A percentile compares a stretch with the other conserved stretches of the same genome.
Conservation (phyloP, 108 stramenopile genomes). For the Cyclostephanos invisitatus region DNA sequence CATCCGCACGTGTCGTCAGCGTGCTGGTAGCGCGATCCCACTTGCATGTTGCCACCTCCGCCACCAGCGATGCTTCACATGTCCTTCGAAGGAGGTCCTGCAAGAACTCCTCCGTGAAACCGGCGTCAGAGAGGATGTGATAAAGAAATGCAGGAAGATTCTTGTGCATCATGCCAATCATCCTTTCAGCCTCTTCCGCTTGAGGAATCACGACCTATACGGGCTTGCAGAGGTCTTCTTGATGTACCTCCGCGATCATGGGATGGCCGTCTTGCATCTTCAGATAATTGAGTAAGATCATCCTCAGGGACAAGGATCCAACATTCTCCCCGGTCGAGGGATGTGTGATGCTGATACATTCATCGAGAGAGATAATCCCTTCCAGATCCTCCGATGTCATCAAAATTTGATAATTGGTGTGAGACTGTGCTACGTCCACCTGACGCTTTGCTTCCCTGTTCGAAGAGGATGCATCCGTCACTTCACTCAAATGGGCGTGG, state of each 20-base stretch:
- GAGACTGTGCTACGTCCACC: not conserved
- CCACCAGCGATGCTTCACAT: not conserved
- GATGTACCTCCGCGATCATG: not conserved
- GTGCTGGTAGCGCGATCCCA: not conserved
- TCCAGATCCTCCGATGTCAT: not conserved
- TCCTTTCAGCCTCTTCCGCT: not conserved
- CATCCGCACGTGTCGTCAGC: not conserved
- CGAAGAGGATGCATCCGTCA: not conserved
- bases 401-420: not conserved
- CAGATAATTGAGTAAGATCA: not conserved
- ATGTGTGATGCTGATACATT: not conserved
- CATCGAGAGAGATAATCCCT: not conserved
- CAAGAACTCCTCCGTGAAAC: not conserved
- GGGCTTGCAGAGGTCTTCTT: not conserved
- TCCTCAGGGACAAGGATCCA: not conserved
- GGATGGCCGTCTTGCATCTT: not conserved
- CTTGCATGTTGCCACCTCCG: not conserved
- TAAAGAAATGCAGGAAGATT: not conserved
- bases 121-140: not conserved
- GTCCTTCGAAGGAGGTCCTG: not conserved
- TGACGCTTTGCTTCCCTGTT: not conserved
- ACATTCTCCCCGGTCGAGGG: not conserved
- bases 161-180: conserved; percentile 4
- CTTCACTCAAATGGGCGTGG: not conserved
- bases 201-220: not conserved